Base-by-base conservation (phyloP, 2,329 filamentous ascomycete species). In the Acephala macrosclerotiorum region DNA sequence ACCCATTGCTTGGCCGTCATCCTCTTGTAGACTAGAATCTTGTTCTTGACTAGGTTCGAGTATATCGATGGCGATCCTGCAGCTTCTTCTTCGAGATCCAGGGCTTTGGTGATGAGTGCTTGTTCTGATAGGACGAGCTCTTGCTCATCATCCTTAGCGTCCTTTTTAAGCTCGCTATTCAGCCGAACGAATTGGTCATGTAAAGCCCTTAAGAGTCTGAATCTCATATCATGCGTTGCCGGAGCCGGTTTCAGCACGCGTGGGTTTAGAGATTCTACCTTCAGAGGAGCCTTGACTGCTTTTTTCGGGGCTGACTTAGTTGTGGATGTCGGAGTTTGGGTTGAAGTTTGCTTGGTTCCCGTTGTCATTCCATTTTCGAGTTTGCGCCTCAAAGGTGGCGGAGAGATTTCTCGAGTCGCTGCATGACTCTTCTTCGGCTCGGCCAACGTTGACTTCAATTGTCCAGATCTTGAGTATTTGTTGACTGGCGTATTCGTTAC, bases 21-120 rank as follows among this genome's bases (percentile, higher is more conserved):
- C 68, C 90, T 91, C 74, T 91, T 93, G 75, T 94, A 89, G 51
- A 84, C 84, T 72, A 91, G 85, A 65, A 98, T 90, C 38, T 89
- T 89, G 70, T 93, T 91, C 75, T 94, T 96, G 77, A 98, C 88
- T 29, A 94, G 82, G 72, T 97, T 97, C 8, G 85, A 82, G 74
- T 99, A 99, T 33, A 98, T 87, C 0, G 85, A 79, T 1, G 85
- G 80, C 66, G 90, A 90, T 18, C 89, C 87, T 14, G 94, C 94
- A 8, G 88, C 81, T 40, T 86, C 86, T 75, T 97, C 89, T 79
- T 99, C 96, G 66, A 94, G 88, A 70, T 95, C 91, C 1, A 95
- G 80, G 0, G 88, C 87, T 67, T 87, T 82, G 70, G 85, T 86
- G 67, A 94, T 90, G 25, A 94, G 81, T 55, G 89, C 85, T 74